Percentiles rank a stretch among this genome's conserved stretches.
These are phyloP conservation scores for Aurifilum marmelostoma DNA, from an alignment of 2,329 filamentous ascomycete species.

Conservation along the genomic window DNA sequence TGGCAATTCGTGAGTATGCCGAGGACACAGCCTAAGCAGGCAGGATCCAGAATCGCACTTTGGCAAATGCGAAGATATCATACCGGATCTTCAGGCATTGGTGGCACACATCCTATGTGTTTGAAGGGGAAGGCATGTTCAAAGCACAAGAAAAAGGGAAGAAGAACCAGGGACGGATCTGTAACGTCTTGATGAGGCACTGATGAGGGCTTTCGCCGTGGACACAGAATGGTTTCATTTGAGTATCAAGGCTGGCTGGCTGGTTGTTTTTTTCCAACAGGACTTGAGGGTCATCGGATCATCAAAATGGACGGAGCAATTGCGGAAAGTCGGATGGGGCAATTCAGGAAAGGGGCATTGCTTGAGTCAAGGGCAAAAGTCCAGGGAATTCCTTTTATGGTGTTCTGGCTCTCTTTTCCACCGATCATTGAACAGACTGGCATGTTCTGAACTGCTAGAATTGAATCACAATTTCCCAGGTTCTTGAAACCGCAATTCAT, in stretches of 20 bases:
- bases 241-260: slow-evolving; percentile 1
- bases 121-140: background rate
- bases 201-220: background rate
- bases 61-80: background rate
- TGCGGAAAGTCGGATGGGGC: background rate
- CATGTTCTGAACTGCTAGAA: slow-evolving; percentile 1
- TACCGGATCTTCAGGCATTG: background rate
- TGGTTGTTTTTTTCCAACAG: background rate
- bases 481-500: background rate
- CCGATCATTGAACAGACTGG: slow-evolving; percentile 6
- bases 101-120: background rate
- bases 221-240: background rate
- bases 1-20: background rate
- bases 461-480: background rate
- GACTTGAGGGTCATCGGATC: background rate
- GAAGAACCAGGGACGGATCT: too few species aligned
- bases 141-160: background rate
- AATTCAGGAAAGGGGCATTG: background rate
- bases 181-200: background rate
- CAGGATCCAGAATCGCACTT: background rate
- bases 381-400: background rate
- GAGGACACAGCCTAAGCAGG: background rate
- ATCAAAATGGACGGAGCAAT: background rate
- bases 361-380: background rate
- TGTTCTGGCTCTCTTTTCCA: background rate